A percentile compares a stretch with the other conserved stretches of the same genome.
phyloP scores from a whole-genome alignment of 495 filamentous ascomycete genomes.

The Astrothelium subdiscretum region DNA sequence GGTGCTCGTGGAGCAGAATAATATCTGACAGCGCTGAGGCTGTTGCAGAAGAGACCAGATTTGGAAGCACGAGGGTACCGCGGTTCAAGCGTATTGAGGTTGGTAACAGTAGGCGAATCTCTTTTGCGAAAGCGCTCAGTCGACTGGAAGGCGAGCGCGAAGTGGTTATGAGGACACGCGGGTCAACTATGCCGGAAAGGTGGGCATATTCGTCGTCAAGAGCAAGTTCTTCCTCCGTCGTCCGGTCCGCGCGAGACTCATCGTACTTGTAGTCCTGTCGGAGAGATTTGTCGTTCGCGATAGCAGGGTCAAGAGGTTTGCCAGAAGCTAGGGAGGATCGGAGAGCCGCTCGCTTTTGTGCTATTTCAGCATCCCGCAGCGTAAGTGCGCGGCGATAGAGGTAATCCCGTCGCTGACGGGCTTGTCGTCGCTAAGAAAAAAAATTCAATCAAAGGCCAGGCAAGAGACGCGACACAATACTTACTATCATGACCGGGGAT shows the following conservation, averaged over 20 bases:
- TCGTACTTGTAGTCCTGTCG: constrained; percentile 91
- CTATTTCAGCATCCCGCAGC: constrained; percentile 83
- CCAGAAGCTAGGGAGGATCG: constrained; percentile 73
- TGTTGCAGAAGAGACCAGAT: constrained; percentile 70
- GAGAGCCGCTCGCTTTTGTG: constrained; percentile 77
- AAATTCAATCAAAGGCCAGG: background rate
- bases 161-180: constrained; percentile 83
- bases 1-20: constrained; percentile 83
- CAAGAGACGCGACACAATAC: background rate
- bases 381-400: constrained; percentile 73
- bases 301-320: constrained; percentile 73
- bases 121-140: constrained; percentile 84
- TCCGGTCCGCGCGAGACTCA: constrained; percentile 55
- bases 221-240: constrained; percentile 53
- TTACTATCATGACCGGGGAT: background rate
- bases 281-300: constrained; percentile 78
- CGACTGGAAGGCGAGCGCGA: constrained; percentile 77
- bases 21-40: constrained; percentile 71
- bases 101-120: constrained; percentile 81
- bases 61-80: constrained; percentile 77
- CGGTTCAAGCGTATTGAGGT: constrained; percentile 85
- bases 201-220: constrained; percentile 94
- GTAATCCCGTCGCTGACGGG: constrained; percentile 82
- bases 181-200: constrained; percentile 74
- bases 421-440: constrained; percentile 48